Conservation (phyloP, 1,139 yeast genomes). For the Pichia inconspicua region DNA sequence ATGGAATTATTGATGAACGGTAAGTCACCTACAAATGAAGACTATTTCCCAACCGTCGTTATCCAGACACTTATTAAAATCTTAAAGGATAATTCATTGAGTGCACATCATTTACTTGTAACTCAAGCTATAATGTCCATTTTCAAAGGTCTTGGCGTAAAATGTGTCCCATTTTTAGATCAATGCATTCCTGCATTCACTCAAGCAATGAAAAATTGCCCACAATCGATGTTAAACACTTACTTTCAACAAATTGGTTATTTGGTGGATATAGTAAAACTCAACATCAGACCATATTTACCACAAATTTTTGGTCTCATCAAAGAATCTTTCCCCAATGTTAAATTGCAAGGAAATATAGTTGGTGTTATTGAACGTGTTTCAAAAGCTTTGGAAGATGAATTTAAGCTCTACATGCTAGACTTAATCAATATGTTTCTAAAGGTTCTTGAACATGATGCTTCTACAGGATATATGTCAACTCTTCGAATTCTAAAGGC, state of each 20-base stretch:
- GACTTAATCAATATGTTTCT: slow-evolving; percentile 68
- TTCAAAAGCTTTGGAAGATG: slow-evolving; percentile 83
- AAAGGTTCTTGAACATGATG: slow-evolving; percentile 73
- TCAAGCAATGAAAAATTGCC: slow-evolving; percentile 77
- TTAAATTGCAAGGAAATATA: slow-evolving; percentile 69
- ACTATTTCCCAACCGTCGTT: slow-evolving; percentile 93
- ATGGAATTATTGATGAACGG: slow-evolving; percentile 88
- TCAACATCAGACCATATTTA: slow-evolving; percentile 79
- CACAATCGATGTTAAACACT: slow-evolving; percentile 74
- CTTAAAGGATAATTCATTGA: slow-evolving; percentile 74
- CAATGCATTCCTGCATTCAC: slow-evolving; percentile 85
- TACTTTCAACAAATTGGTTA: slow-evolving; percentile 85
- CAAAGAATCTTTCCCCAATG: slow-evolving; percentile 62
- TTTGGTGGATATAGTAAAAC: slow-evolving; percentile 74
- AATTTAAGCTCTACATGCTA: slow-evolving; percentile 78
- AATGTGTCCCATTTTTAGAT: slow-evolving; percentile 80
- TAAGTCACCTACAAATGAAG: slow-evolving; percentile 88
- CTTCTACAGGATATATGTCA: slow-evolving; percentile 53
- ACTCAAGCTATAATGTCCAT: slow-evolving; percentile 89
- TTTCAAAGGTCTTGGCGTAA: slow-evolving; percentile 78
- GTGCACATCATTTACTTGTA: slow-evolving; percentile 81
- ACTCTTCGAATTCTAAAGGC: slow-evolving; percentile 75
- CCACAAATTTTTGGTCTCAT: slow-evolving; percentile 70
- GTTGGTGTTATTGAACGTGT: slow-evolving; percentile 76
- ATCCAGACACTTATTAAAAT: slow-evolving; percentile 77